Evolutionary conservation across 306 rosid genomes (phyloP), one percentile per base, ranked within the genome.

Genomic region (Quercus variabilis): DNA sequence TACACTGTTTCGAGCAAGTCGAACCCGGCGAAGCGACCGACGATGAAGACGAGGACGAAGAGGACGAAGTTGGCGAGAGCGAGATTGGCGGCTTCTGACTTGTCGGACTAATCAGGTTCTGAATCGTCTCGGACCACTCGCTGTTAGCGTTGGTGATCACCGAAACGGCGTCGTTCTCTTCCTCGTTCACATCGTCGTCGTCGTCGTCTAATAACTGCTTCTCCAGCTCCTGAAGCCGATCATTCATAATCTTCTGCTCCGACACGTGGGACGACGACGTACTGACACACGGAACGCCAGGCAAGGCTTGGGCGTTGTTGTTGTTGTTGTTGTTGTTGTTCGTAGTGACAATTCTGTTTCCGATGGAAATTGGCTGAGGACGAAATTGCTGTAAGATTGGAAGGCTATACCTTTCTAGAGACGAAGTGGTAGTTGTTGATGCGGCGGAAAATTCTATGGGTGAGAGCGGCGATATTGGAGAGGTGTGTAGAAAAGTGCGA

Each of bases 191-290:
- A 0, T 95, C 97, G 80, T 79, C 87, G 25, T 95, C 98, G 51
- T 92, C 96, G 23, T 95, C 98, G 41, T 91, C 94, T 7, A 93
- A 83, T 54, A 95, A 95, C 84, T 93, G 88, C 19, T 95, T 95
- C 74, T 91, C 99, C 74, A 95, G 75, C 78, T 93, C 98, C 76
- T 70, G 93, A 33, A 95, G 89, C 41, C 86, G 78, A 65, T 86
- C 78, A 76, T 91, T 85, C 76, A 91, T 82, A 56, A 71, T 81
- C 79, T 88, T 91, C 82, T 88, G 88, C 54, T 90, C 91, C 1
- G 91, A 83, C 7, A 63, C 30, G 14, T 88, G 46, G 46, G 31
- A 26, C 69, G 38, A 13, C 38, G 69, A 25, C 10, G 69, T 15
- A 63, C 30, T 15, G 38, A 28, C 30, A 18, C 3, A 63, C 4